These are phyloP conservation scores for Blastobotrys niveus DNA, from an alignment of 1,139 yeast genomes.

Conservation along the genomic window DNA sequence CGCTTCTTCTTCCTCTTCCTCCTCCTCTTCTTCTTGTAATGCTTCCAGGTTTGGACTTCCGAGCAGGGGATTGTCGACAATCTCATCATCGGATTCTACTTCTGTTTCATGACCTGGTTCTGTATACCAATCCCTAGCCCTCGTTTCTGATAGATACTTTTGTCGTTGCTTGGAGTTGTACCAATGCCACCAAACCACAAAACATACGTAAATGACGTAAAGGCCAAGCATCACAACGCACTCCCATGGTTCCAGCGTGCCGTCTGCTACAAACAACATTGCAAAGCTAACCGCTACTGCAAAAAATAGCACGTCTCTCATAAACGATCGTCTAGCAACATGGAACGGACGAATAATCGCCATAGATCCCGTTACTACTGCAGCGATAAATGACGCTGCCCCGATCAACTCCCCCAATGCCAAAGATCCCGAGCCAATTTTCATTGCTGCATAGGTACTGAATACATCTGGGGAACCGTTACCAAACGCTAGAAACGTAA, in stretches of 20 bases:
- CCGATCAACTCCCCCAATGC: conserved; percentile 89
- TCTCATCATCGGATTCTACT: conserved; percentile 25
- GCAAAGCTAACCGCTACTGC: conserved; percentile 43
- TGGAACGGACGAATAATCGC: conserved; percentile 62
- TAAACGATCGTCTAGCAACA: conserved; percentile 46
- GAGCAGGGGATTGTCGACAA: conserved; percentile 9
- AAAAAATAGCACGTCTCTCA: conserved; percentile 55
- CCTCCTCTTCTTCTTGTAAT: conserved; percentile 7
- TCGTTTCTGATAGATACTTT: conserved; percentile 24
- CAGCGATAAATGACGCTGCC: conserved; percentile 71
- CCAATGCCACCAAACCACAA: conserved; percentile 43
- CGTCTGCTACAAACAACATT: conserved; percentile 41
- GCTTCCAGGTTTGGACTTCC: conserved; percentile 9
- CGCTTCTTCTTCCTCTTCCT: conserved; percentile 20
- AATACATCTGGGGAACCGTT: conserved; percentile 90
- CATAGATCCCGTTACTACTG: conserved; percentile 72
- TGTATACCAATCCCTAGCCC: conserved; percentile 28
- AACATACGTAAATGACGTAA: conserved; percentile 50
- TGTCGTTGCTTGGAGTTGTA: conserved; percentile 25
- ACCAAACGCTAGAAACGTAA: conserved; percentile 83
- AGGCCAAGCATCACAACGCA: conserved; percentile 46
- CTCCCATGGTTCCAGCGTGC: conserved; percentile 42
- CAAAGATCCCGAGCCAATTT: conserved; percentile 58
- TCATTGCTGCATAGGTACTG: conserved; percentile 77
- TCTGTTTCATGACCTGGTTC: conserved; percentile 26